Conservation (phyloP, 345 rosid species). For the Pugionium dolabratum region DNA sequence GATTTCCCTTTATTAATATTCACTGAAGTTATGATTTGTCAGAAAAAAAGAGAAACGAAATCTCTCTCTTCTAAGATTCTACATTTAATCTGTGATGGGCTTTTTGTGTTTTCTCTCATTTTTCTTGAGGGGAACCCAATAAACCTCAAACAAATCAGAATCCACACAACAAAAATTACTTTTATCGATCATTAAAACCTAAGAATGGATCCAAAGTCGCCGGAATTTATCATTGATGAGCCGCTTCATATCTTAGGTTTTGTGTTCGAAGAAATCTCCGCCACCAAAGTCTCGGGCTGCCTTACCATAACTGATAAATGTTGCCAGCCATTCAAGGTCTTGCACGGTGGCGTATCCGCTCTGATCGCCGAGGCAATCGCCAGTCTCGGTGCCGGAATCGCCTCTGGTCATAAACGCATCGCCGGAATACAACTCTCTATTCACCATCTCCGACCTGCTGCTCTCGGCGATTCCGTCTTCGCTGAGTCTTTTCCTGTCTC, state of each 20-base stretch:
- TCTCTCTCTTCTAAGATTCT: too few relatives aligned
- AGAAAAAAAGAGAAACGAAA: too few relatives aligned
- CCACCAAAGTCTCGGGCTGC: constrained; percentile 59
- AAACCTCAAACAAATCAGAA: not conserved
- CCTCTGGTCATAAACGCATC: constrained; percentile 68
- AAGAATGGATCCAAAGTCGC: constrained; percentile 40
- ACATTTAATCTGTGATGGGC: too few relatives aligned
- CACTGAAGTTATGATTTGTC: too few relatives aligned
- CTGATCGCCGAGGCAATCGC: constrained; percentile 78
- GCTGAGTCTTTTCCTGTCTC: constrained; percentile 77
- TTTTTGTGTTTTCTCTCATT: too few relatives aligned
- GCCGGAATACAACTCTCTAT: constrained; percentile 90
- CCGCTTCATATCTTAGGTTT: constrained; percentile 60
- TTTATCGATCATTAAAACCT: constrained; percentile 18
- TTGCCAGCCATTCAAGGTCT: constrained; percentile 88
- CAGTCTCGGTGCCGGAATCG: constrained; percentile 85
- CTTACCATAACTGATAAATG: constrained; percentile 55
- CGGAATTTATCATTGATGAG: constrained; percentile 39
- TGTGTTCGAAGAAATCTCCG: constrained; percentile 52
- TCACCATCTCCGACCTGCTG: constrained; percentile 73
- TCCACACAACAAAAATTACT: not conserved
- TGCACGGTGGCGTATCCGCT: constrained; percentile 96
- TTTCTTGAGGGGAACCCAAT: too few relatives aligned
- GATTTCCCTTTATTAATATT: too few relatives aligned
- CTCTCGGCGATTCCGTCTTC: constrained; percentile 61